A percentile compares a stretch with the other conserved stretches of the same genome.
Conservation (phyloP, 331 rosid species). For the Pyracantha coccinea region DNA sequence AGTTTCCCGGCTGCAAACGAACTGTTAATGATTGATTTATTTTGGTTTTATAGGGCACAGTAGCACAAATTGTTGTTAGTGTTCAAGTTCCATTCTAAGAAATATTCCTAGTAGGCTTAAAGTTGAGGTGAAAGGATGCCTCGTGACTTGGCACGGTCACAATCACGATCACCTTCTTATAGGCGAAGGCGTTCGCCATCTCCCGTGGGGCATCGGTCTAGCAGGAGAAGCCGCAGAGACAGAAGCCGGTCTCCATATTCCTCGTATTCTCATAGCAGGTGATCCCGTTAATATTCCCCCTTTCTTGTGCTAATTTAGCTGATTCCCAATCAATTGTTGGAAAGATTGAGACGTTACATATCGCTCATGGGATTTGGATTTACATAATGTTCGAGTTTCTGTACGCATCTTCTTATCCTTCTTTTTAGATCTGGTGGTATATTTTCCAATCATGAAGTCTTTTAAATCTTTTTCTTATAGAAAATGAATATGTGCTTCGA, state of each 20-base stretch:
- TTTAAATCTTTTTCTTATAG: background rate
- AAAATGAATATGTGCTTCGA: constrained; percentile 10
- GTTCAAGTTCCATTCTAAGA: background rate
- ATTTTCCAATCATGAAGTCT: background rate
- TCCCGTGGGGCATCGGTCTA: constrained; percentile 56
- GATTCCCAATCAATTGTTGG: constrained; percentile 8
- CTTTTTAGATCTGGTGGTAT: background rate
- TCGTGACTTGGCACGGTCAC: constrained; percentile 77
- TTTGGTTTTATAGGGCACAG: background rate
- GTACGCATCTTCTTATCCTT: constrained; percentile 27
- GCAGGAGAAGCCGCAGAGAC: constrained; percentile 77
- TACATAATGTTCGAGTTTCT: constrained; percentile 18
- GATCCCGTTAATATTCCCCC: constrained; percentile 52
- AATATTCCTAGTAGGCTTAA: background rate
- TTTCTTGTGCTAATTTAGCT: constrained; percentile 17
- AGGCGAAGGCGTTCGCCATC: constrained; percentile 82
- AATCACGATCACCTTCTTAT: constrained; percentile 78
- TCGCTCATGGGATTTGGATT: constrained; percentile 30
- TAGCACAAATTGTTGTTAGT: background rate
- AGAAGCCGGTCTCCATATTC: constrained; percentile 83
- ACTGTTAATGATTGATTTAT: background rate
- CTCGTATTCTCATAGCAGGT: constrained; percentile 74
- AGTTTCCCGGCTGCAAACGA: background rate
- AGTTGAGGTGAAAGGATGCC: constrained; percentile 54
- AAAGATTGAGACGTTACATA: constrained; percentile 21